Evolutionary conservation across 345 rosid species (phyloP), one percentile per base, ranked within the genome.

Genomic region (Bruguiera parviflora): DNA sequence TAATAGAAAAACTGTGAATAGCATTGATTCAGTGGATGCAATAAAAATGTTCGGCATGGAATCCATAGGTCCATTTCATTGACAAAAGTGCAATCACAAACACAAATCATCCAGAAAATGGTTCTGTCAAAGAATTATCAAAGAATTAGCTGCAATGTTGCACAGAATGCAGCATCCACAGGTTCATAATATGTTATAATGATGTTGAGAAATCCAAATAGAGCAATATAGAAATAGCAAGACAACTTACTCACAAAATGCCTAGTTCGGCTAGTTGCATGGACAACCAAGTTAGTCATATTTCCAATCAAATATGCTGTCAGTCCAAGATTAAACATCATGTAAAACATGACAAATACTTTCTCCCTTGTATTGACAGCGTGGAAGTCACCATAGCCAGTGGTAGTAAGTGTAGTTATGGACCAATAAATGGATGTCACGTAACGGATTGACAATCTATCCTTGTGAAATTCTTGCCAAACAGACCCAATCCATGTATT

Each of bases 371-470:
- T 56, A 63, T 87, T 90, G 39, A 83, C 84, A 31, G 93, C 87
- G 71, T 93, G 98, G 33, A 93, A 53, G 77, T 93, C 97, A 57
- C 98, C 98, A 61, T 93, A 93, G 9, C 98, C 98, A 19, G 88
- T 84, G 20, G 96, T 89, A 11, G 96, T 79, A 25, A 91, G 84
- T 2, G 97, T 93, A 74, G 92, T 80, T 29, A 89, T 89, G 13
- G 98, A 87, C 97, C 97, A 91, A 69, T 93, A 90, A 59, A 90
- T 57, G 0, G 97, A 73, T n/a, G 83, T 85, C 58, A 84, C 84
- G 64, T 93, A 92, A n/a, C 77, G 87, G 5, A 72, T 5, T 13
- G 70, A 64, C 29, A 87, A 60, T 21, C 68, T 53, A 61, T 67
- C 73, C 4, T 71, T 19, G 16, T 31, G 73, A 62, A 78, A 93